These are phyloP conservation scores for Suillus placidus DNA, from an alignment of 768 basidiomycete species.

Conservation along the genomic window DNA sequence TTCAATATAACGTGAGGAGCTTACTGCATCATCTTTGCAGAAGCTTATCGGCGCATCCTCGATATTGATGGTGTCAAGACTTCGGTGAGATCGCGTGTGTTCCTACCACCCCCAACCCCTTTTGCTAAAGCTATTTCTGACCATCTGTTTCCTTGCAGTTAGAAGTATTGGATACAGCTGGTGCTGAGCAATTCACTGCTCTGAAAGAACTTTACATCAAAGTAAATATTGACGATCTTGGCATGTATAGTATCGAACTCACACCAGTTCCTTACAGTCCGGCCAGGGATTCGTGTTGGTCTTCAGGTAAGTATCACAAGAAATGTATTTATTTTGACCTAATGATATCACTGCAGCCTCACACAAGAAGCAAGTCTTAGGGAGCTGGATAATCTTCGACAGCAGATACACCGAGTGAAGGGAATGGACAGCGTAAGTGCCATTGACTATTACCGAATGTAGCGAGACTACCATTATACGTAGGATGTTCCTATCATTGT, in stretches of 20 bases:
- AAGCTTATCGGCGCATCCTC: constrained; percentile 69
- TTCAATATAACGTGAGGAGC: constrained; percentile 8
- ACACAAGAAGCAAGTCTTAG: constrained; percentile 81
- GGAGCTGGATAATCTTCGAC: constrained; percentile 78
- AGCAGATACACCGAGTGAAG: constrained; percentile 81
- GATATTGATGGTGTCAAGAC: constrained; percentile 67
- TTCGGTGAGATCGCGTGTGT: constrained; percentile 48
- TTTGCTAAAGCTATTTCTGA: constrained; percentile 17
- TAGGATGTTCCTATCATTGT: constrained; percentile 79
- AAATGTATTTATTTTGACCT: background rate
- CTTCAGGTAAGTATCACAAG: constrained; percentile 57
- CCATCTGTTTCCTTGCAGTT: constrained; percentile 47
- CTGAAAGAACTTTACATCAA: constrained; percentile 83
- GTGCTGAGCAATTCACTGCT: constrained; percentile 83
- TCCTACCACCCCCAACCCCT: constrained; percentile 11
- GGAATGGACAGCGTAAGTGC: constrained; percentile 60
- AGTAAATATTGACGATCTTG: constrained; percentile 38
- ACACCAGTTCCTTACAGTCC: constrained; percentile 42
- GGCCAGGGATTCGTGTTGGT: constrained; percentile 82
- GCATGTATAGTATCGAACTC: background rate
- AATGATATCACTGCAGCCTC: constrained; percentile 47
- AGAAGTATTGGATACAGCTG: constrained; percentile 82
- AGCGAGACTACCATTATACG: background rate
- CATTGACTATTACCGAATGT: constrained; percentile 1
- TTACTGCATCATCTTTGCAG: constrained; percentile 39